Base-by-base conservation (phyloP, 345 rosid species). In the Moricandia arvensis region DNA sequence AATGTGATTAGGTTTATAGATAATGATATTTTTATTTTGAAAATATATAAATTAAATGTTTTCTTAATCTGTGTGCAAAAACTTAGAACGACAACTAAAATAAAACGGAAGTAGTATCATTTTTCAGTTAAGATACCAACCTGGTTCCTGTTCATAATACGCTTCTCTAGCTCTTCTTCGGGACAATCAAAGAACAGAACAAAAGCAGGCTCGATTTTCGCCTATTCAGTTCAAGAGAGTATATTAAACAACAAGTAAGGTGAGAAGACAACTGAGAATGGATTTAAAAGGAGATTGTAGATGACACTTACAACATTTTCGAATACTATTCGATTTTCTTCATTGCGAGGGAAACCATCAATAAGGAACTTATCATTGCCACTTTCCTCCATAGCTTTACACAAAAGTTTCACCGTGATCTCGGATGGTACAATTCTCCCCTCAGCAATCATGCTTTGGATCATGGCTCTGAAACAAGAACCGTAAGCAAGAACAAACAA, bases 401-500 rank as follows among this genome's bases (percentile, higher is more conserved):
- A 85, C 63, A 93, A 86, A 76, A 91, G 98, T 80, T 86, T 85
- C 47, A 93, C 80, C 10, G 98, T 93, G 13, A 91, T 87, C 85
- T 88, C 93, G 16, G 96, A 93, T 16, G 97, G 97, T 57, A 91
- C 98, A 67, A 93, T 87, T 80, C 85, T 91, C 70, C 97, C 96
- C 37, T 88, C 90, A 66, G 71, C 83, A 80, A 82, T 87, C 84
- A 88, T 81, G 82, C 81, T 82, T 63, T 85, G 87, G 71, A 88
- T 88, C 91, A 88, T 87, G 69, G 78, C 83, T 80, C 95, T 87
- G 80, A 64, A 79, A 26, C 62, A 5, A 9, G 15, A 63, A 24
- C 31, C 64, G 21, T 63, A 66, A 53, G 33, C 12, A 76, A 51
- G 62, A 27, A 73, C 11, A 38, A 69, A 47, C 17, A 21, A 59